Conservation (phyloP, 2,329 filamentous ascomycete genomes). For the Paracoccidioides lutzii region DNA sequence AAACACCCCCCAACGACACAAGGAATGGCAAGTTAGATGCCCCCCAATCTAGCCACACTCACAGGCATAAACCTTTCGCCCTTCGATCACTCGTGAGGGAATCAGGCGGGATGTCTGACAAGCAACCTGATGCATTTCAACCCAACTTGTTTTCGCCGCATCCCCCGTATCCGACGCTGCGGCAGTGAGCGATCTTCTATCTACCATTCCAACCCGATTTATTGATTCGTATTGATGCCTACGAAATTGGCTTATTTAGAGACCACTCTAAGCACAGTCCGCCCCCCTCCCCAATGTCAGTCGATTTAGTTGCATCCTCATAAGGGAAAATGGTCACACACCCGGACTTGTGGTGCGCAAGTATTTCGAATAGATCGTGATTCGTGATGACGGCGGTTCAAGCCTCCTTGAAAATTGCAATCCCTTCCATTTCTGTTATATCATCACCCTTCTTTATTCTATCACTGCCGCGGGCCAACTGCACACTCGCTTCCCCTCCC, state of each 20-base stretch:
- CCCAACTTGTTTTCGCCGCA: slow-evolving; percentile 4
- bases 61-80: too few species aligned
- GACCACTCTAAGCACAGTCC: slow-evolving; percentile 6
- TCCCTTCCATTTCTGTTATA: slow-evolving; percentile 3
- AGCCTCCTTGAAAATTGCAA: slow-evolving; percentile 2
- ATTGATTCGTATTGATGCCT: slow-evolving; percentile 6
- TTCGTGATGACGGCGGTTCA: slow-evolving; percentile 1
- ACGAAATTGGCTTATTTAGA: slow-evolving; percentile 5
- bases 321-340: slow-evolving; percentile 7
- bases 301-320: slow-evolving; percentile 4
- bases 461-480: slow-evolving; percentile 3
- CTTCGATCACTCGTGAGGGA: slow-evolving; percentile 1
- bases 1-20: slow-evolving; percentile 43
- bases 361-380: slow-evolving; percentile 4
- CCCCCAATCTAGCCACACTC: too few species aligned
- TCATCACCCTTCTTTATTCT: neutral
- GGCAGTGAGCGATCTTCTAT: slow-evolving; percentile 5
- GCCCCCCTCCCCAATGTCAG: slow-evolving; percentile 5
- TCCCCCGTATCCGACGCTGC: slow-evolving; percentile 1
- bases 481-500: slow-evolving; percentile 1
- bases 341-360: slow-evolving; percentile 4
- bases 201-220: slow-evolving; percentile 1
- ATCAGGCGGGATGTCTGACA: slow-evolving; percentile 6
- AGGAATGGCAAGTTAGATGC: slow-evolving; percentile 17
- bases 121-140: slow-evolving; percentile 6